Evolutionary conservation across 176 grass and related monocot species (phyloP).

Genomic region (Otatea glauca): DNA sequence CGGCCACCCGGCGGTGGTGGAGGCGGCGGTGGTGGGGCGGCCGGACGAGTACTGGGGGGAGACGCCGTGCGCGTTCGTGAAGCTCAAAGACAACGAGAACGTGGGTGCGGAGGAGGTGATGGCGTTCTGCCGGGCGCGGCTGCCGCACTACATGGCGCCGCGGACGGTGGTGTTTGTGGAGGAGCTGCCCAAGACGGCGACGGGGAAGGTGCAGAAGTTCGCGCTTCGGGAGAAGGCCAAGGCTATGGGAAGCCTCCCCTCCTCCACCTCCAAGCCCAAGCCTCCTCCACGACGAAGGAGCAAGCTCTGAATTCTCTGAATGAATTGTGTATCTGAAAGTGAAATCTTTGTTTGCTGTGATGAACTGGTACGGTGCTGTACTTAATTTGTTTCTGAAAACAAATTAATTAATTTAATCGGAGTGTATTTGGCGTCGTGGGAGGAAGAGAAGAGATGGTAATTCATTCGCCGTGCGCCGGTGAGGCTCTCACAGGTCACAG

Average conservation of each 20-base stretch:
- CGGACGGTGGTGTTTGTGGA: conserved; percentile 66
- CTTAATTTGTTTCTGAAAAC: too few species aligned
- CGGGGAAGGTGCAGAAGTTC: conserved; percentile 89
- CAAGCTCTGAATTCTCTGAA: conserved; percentile 53
- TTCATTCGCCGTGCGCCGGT: too few species aligned
- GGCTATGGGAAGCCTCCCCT: conserved; percentile 63
- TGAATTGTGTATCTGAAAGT: too few species aligned
- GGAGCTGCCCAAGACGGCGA: conserved; percentile 87
- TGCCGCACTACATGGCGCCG: conserved; percentile 83
- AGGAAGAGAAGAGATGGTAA: too few species aligned
- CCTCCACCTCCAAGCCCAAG: not conserved
- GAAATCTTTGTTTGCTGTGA: too few species aligned
- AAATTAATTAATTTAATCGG: too few species aligned
- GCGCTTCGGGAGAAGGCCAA: conserved; percentile 67
- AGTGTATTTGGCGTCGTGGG: too few species aligned
- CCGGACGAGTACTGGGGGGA: conserved; percentile 91
- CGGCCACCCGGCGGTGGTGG: conserved; percentile 66
- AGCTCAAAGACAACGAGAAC: conserved; percentile 26
- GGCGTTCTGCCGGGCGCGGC: conserved; percentile 60
- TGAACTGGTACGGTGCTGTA: too few species aligned
- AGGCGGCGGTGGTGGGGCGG: conserved; percentile 71
- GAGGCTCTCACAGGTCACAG: too few species aligned
- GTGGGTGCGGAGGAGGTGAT: conserved; percentile 58
- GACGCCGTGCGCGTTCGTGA: conserved; percentile 89
- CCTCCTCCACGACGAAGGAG: conserved; percentile 8